These are phyloP conservation scores for Leccinum griseonigrum DNA, from an alignment of 1,284 basidiomycete genomes.

Conservation along the genomic window DNA sequence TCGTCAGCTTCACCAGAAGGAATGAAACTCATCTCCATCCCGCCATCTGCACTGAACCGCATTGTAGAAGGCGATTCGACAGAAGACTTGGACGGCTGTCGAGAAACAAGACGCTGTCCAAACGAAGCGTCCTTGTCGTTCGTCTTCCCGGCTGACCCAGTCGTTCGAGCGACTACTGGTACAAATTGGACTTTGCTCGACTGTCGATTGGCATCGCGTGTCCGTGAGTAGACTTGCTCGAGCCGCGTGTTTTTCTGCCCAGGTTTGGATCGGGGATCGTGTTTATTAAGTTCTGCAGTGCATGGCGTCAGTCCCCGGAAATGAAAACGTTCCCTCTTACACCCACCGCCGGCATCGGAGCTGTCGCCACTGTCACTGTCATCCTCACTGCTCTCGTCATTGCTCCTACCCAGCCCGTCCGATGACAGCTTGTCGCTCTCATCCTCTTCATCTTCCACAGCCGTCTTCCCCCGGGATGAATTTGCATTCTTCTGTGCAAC, in stretches of 20 bases:
- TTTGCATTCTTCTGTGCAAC: conserved; percentile 47
- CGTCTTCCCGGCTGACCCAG: conserved; percentile 29
- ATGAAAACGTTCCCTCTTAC: conserved; percentile 20
- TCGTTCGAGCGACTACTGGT: conserved; percentile 53
- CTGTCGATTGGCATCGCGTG: conserved; percentile 39
- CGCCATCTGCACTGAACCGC: conserved; percentile 42
- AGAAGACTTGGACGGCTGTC: conserved; percentile 12
- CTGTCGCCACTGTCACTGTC: conserved; percentile 47
- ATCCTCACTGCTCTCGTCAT: conserved; percentile 43
- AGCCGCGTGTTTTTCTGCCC: conserved; percentile 45
- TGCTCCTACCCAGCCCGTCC: conserved; percentile 55
- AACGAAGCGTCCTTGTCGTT: conserved; percentile 59
- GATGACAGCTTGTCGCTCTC: conserved; percentile 82
- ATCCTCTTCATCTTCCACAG: conserved; percentile 88
- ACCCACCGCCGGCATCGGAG: conserved; percentile 54
- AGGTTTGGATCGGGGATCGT: conserved; percentile 47
- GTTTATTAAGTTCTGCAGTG: conserved; percentile 46
- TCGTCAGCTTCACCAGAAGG: conserved; percentile 42
- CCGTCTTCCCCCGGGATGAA: conserved; percentile 55
- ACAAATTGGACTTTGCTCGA: conserved; percentile 55
- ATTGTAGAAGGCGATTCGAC: conserved; percentile 7
- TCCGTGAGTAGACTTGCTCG: conserved; percentile 45
- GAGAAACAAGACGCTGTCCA: conserved; percentile 58
- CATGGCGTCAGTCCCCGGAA: conserved; percentile 13
- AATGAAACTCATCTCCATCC: conserved; percentile 67